phyloP scores from a whole-genome alignment of 2,329 filamentous ascomycete genomes.

The Didymella segeticola region DNA sequence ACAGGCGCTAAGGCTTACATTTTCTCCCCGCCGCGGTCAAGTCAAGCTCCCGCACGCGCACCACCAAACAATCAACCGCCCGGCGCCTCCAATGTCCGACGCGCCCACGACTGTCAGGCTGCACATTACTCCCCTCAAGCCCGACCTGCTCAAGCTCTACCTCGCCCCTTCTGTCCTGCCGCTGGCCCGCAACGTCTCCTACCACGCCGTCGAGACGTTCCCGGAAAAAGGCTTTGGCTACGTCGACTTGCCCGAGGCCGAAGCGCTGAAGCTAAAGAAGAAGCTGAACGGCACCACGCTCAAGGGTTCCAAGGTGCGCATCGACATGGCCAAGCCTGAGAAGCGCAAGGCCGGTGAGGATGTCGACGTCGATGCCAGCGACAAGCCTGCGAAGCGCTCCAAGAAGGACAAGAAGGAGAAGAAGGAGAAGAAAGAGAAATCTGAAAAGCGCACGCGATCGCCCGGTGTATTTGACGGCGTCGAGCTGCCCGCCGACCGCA shows the following conservation, averaged over 20 bases:
- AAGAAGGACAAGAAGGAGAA: slow-evolving; percentile 55
- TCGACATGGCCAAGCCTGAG: slow-evolving; percentile 79
- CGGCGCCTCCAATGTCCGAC: slow-evolving; percentile 43
- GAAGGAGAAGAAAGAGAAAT: slow-evolving; percentile 6
- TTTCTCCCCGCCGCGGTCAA: slow-evolving; percentile 33
- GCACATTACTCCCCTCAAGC: slow-evolving; percentile 86
- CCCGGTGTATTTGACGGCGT: slow-evolving; percentile 69
- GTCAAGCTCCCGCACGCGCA: slow-evolving; percentile 5
- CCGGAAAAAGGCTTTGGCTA: slow-evolving; percentile 92
- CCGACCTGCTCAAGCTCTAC: slow-evolving; percentile 74
- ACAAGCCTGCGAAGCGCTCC: slow-evolving; percentile 56
- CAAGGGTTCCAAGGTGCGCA: slow-evolving; percentile 81
- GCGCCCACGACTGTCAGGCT: slow-evolving; percentile 61
- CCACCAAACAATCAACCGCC: slow-evolving; percentile 6
- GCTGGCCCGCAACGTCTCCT: slow-evolving; percentile 81
- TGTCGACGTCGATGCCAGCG: slow-evolving; percentile 46
- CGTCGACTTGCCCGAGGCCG: slow-evolving; percentile 78
- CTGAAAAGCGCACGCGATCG: slow-evolving; percentile 50
- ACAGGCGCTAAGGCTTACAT: slow-evolving; percentile 40
- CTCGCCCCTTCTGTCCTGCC: slow-evolving; percentile 72
- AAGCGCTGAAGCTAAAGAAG: slow-evolving; percentile 89
- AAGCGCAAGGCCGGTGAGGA: slow-evolving; percentile 55
- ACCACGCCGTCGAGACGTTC: slow-evolving; percentile 83
- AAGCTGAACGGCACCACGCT: slow-evolving; percentile 88
- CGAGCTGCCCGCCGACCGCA: slow-evolving; percentile 74